phyloP scores from a whole-genome alignment of 2,329 filamentous ascomycete species.

The Botryotinia calthae region DNA sequence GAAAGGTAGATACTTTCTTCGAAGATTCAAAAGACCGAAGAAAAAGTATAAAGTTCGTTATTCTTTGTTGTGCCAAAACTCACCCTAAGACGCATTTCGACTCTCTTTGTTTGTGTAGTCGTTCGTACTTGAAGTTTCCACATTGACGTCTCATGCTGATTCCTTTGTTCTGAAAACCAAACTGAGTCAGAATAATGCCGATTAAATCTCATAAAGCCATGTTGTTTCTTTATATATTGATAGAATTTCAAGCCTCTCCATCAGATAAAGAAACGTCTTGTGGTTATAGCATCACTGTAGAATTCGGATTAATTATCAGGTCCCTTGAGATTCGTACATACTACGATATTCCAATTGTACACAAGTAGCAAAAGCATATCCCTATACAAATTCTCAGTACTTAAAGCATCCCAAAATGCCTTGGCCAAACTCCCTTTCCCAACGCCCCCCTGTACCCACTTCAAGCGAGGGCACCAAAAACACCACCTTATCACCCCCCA shows the following conservation, averaged over 20 bases:
- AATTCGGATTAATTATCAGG: neutral
- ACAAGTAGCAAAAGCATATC: neutral
- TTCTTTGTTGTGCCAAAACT: neutral
- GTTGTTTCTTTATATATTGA: neutral
- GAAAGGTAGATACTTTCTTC: neutral
- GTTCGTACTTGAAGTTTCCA: neutral
- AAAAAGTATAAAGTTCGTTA: neutral
- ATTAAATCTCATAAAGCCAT: neutral
- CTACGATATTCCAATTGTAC: neutral
- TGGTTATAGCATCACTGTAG: neutral
- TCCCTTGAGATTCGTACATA: neutral
- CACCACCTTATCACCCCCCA: neutral
- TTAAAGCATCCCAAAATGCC: neutral
- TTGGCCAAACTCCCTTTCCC: neutral
- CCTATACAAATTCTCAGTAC: neutral
- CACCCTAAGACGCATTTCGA: slow-evolving; percentile 7
- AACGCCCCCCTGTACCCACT: too few species aligned
- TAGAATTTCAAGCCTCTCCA: neutral
- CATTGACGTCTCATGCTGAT: neutral
- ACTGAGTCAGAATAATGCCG: neutral
- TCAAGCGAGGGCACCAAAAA: neutral
- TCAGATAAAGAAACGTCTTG: neutral
- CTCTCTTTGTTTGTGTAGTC: neutral
- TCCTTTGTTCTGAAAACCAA: slow-evolving; percentile 2
- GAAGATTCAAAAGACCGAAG: neutral